These are phyloP conservation scores for Centella asiatica DNA, from an alignment of 129 eudicot species.

Conservation along the genomic window DNA sequence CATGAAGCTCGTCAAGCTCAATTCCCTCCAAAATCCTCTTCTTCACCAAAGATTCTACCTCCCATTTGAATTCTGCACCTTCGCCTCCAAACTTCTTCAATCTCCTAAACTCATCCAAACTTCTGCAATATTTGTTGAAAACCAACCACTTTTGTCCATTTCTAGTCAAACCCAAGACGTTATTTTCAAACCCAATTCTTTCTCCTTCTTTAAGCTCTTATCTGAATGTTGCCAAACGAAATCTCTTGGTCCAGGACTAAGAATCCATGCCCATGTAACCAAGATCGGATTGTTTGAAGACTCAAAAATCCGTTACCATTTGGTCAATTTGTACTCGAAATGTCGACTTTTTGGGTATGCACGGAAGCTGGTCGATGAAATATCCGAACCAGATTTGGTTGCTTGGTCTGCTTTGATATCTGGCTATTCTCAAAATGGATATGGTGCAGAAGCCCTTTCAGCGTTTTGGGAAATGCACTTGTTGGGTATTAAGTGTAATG, in stretches of 20 bases:
- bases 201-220: constrained; percentile 47
- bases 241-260: constrained; percentile 41
- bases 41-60: constrained; percentile 28
- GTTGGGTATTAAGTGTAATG: constrained; percentile 60
- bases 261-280: constrained; percentile 53
- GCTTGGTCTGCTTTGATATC: constrained; percentile 93
- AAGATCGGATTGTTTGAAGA: constrained; percentile 43
- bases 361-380: constrained; percentile 67
- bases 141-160: constrained; percentile 11
- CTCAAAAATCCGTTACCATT: constrained; percentile 42
- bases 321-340: constrained; percentile 58
- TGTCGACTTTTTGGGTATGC: constrained; percentile 42
- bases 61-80: constrained; percentile 6
- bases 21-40: constrained; percentile 39
- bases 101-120: constrained; percentile 20
- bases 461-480: constrained; percentile 50
- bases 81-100: constrained; percentile 5
- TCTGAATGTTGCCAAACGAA: constrained; percentile 45
- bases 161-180: constrained; percentile 16
- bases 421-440: constrained; percentile 68
- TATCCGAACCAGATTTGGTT: constrained; percentile 68
- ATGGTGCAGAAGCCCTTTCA: constrained; percentile 46
- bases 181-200: constrained; percentile 19
- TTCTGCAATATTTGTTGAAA: constrained; percentile 16
- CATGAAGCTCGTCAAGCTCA: constrained; percentile 34